phyloP scores from a whole-genome alignment of 2,329 filamentous ascomycete genomes.

The Fusarium tjaetaba region DNA sequence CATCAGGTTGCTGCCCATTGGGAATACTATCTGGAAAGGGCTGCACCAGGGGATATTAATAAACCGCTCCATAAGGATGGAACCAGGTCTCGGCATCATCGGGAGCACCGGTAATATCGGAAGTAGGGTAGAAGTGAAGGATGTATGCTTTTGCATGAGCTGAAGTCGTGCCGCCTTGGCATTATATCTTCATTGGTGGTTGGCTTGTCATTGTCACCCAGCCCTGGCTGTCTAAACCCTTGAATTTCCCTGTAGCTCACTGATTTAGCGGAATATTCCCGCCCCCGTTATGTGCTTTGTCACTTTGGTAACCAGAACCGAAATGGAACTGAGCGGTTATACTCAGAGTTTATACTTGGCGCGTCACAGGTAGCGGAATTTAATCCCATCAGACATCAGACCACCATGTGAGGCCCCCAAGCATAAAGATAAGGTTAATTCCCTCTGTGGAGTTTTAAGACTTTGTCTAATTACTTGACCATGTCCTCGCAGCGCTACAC shows the following conservation, averaged over 20 bases:
- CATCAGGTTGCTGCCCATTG: no score
- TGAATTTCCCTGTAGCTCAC: no score
- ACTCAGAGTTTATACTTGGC: background rate
- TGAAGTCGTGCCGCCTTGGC: background rate
- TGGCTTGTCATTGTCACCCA: background rate
- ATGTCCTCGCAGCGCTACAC: background rate
- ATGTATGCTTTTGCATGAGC: background rate
- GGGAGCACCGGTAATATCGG: background rate
- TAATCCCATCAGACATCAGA: background rate
- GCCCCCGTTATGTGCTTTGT: fast-evolving
- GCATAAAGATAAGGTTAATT: background rate
- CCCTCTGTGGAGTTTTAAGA: fast-evolving
- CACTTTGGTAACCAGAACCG: no score
- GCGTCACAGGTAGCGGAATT: background rate
- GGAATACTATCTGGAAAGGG: no score
- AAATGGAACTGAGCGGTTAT: no score
- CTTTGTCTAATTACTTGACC: fast-evolving
- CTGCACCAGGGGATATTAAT: no score
- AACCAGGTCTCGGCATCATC: no score
- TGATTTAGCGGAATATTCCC: background rate
- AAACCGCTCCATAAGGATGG: no score
- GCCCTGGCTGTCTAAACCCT: background rate
- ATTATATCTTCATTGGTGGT: background rate
- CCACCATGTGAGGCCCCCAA: background rate
- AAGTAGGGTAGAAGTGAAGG: background rate